Base-by-base conservation (phyloP, 768 basidiomycete species). In the Termitomyces sp. region DNA sequence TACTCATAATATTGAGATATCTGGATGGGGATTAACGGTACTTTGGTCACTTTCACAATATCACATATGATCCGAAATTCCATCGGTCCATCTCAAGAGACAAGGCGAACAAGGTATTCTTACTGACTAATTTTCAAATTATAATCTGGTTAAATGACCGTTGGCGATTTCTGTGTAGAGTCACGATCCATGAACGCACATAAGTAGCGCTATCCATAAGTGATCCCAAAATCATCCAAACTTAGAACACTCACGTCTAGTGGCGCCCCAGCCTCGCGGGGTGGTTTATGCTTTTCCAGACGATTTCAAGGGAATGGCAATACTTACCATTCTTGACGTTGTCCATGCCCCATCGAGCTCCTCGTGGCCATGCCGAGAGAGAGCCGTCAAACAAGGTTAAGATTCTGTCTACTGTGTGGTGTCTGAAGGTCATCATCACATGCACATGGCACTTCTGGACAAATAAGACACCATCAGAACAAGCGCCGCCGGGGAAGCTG, bases 361-460 rank as follows among this genome's bases (percentile, higher is more conserved):
- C 29, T 29, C 29, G 7, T 40, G n/a, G 16, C 39, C 15, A 20
- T 13, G 36, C 18, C 31, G n/a, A 47, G 31, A 20, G 12, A 23
- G 36, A 16, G 16, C 48, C 35, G 23, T 45, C 48, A 45, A 45
- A 50, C 32, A 50, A 57, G 31, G 40, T 54, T 41, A 45, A 44
- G 23, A 36, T 38, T 47, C 39, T 16, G 36, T 41, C 32, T 35
- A 27, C 25, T 50, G 31, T 53, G 51, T 31, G 10, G 33, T 33
- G 31, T 38, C 16, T 20, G 42, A 36, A 46, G 23, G 25, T 27
- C 39, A 47, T 27, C 33, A n/a, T 11, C 18, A 45, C 16, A 38
- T 53, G 43, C n/a, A n/a, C n/a, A n/a, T n/a, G n/a, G 9, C 31
- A 13, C n/a, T 43, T 39, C 38, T 22, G 35, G 36, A 43, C 20